Base-by-base conservation (phyloP, 345 rosid species). In the Cardamine chenopodiifolia region DNA sequence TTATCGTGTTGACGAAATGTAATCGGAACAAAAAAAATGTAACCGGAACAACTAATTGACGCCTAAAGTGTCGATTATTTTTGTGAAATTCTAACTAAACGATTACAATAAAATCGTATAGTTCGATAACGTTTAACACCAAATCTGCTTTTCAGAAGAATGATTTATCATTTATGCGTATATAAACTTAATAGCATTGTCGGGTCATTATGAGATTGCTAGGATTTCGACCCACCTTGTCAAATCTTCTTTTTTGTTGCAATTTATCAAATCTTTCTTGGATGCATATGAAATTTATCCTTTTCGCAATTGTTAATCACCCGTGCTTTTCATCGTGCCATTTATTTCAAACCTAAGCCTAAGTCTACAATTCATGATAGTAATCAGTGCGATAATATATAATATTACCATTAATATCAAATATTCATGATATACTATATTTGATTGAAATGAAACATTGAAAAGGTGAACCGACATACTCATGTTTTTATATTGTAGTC, bases 381-480 rank as follows among this genome's bases (percentile, higher is more conserved):
- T 58, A 66, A 57, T 23, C 55, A 71, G 49, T 48, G 37, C 58
- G 59, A 58, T 65, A 34, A 47, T 35, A 65, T 58, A 10, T 8
- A 47, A 65, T 73, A 64, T 11, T 63, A 42, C 23, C 5, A 44
- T 3, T 12, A 32, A n/a, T 66, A 66, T 22, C 10, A 26, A 39
- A 42, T 54, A 40, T 6, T 40, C 5, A n/a, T 35, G 40, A 62
- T 66, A 74, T 49, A 31, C 12, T 52, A 53, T 66, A 74, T 49
- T 49, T 49, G 49, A 29, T 0, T 59, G n/a, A 59, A 23, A 74
- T 17, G 40, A 26, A 25, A 57, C 2, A 28, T 35, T 17, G 14
- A 18, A 74, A 75, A 75, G 35, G 62, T 15, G 53, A 59, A 60
- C 49, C 68, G 79, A 75, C 62, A 67, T 35, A 67, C 73, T 67